Base-by-base conservation (phyloP, 106 monocot genomes). In the Apostasia ramifera region DNA sequence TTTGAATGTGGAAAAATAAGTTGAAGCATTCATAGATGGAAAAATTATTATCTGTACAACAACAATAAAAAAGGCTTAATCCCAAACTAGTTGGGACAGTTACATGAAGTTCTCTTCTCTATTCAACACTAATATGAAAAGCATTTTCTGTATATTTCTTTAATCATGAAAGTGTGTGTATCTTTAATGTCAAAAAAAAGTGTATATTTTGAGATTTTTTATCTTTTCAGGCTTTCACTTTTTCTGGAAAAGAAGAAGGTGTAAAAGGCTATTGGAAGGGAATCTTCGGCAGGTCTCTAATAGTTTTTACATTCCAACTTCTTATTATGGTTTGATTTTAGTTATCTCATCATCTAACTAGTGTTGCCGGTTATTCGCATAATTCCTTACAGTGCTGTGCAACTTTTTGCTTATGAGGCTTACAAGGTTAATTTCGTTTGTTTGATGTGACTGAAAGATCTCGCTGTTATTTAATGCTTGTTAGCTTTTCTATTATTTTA, bases 261-360 rank as follows among this genome's bases (percentile, higher is more conserved):
- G 42, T 97, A 5, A 89, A 73, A 67, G 95, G 95, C 47, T 97
- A 86, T 57, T 97, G 95, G 95, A 97, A 97, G 95, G 95, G 7
- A 97, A 97, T 78, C 80, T 97, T 74, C 89, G 92, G 62, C 95
- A 97, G 84, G 95, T 92, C 39, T 53, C 12, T 73, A 11, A 44
- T 46, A 61, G 48, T 42, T 47, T 68, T 45, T 4, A 26, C 26
- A 26, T 26, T 26, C 26, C 26, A 50, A 26, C 26, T 26, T 26
- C 26, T 26, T 48, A 6, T 14, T 8, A 45, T 46, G 11, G 37
- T 53, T 67, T 1, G 59, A 48, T 38, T 41, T 2, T 56, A 5
- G 2, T 5, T 11, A 10, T 66, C 66, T 73, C n/a, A 59, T n/a
- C n/a, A 74, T 66, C 15, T 81, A 13, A 13, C 66, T 47, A 55